These are phyloP conservation scores for Verticillium dahliae DNA, from an alignment of 2,329 filamentous ascomycete genomes.

Conservation along the genomic window DNA sequence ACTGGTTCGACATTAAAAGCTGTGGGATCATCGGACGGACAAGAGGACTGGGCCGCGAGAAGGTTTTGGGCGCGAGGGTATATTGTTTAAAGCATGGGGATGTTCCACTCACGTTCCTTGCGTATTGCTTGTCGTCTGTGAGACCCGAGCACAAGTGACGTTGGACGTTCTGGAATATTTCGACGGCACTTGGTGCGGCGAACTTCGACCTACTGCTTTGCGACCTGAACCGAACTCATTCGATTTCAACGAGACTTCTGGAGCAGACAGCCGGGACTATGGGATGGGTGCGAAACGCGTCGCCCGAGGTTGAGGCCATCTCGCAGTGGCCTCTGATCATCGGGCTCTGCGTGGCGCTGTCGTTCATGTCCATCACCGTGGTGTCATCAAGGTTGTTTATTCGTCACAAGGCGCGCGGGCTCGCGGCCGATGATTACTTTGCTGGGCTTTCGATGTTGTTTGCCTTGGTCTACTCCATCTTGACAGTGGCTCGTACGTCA, in stretches of 20 bases:
- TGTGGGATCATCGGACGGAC: not conserved
- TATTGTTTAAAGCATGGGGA: not conserved
- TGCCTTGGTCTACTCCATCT: constrained; percentile 38
- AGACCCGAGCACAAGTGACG: not conserved
- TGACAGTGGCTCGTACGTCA: constrained; percentile 42
- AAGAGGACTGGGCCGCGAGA: not conserved
- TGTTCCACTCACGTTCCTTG: not conserved
- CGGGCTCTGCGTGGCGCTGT: constrained; percentile 38
- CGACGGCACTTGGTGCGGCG: not conserved
- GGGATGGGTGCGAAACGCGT: constrained; percentile 45
- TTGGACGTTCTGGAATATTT: not conserved
- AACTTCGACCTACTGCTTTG: not conserved
- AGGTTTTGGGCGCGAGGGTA: not conserved
- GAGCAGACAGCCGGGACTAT: constrained; percentile 21
- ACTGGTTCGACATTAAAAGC: not conserved
- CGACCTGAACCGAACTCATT: not conserved
- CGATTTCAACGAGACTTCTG: not conserved
- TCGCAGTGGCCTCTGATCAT: constrained; percentile 44
- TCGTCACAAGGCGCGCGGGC: constrained; percentile 31
- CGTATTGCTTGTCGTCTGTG: not conserved
- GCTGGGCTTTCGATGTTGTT: constrained; percentile 33
- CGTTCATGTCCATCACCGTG: constrained; percentile 31
- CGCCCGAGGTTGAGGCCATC: constrained; percentile 34
- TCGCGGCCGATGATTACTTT: constrained; percentile 42
- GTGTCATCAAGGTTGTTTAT: constrained; percentile 36